Evolutionary conservation across 805 yeast genomes (phyloP), one percentile per base, ranked within the genome.

Genomic region (Wickerhamiella sergipiensis): DNA sequence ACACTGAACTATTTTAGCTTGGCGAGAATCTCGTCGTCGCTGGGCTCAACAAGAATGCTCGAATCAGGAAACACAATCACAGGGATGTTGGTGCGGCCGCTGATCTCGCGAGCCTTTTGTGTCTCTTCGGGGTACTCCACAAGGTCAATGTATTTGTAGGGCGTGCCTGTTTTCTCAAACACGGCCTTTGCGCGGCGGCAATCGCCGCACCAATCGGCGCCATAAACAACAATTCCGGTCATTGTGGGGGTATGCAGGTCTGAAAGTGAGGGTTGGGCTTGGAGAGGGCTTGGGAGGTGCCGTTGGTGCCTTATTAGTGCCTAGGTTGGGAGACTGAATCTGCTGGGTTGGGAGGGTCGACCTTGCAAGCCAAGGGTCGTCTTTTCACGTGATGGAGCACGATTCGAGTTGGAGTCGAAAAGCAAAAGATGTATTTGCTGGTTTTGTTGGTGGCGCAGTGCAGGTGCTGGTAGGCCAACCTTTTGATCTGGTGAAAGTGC

Each of bases 401-500:
- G 54, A 51, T 49, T 18, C 17, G 17, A 40, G 46, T 19, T 47
- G 70, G 50, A 42, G 66, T 2, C 64, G 81, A 24, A 78, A 77
- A 59, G 69, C 67, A 36, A 78, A 78, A 56, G 82, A 78, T 55
- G 70, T 73, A 6, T 71, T 70, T 53, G 77, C 79, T 4, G 79
- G 79, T 6, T 75, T 75, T 54, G 72, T 71, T 9, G 79, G 79
- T 18, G 79, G 79, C 9, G 79, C 75, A 4, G 77, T 73, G 2
- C 79, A 75, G 59, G 79, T 75, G 2, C 61, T 75, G 15, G 70
- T 75, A n/a, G 79, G 79, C 33, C 85, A 80, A 62, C 85, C 85
- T 15, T 80, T 80, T 64, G 87, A 81, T 63, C 71, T 81, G 57
- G 82, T 81, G 55, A 81, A 81, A 61, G 86, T 81, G 23, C 71